Conservation (phyloP, 805 yeast genomes). For the Schwanniomyces pseudopolymorphus region DNA sequence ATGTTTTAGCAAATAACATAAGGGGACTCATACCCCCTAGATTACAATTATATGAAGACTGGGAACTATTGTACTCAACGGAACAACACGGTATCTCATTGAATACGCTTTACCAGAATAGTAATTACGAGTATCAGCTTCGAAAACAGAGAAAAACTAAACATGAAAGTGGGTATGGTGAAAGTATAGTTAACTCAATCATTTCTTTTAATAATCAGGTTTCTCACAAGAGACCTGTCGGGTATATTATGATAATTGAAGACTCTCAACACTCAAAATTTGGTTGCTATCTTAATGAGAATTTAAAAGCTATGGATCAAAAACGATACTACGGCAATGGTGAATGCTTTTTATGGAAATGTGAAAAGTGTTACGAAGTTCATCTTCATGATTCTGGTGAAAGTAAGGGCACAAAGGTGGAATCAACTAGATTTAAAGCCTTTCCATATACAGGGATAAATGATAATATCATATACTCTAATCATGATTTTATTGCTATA, state of each 20-base stretch:
- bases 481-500: conserved; percentile 70
- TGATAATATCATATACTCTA: conserved; percentile 82
- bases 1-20: conserved; percentile 71
- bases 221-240: conserved; percentile 44
- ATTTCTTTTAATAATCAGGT: conserved; percentile 21
- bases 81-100: conserved; percentile 92
- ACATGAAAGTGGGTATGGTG: conserved; percentile 36
- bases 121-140: conserved; percentile 44
- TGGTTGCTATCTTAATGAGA: conserved; percentile 80
- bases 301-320: conserved; percentile 66
- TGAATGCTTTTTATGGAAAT: conserved; percentile 89
- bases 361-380: conserved; percentile 29
- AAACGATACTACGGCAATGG: conserved; percentile 88
- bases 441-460: conserved; percentile 87
- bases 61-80: conserved; percentile 79
- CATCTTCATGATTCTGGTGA: not conserved
- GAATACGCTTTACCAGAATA: conserved; percentile 66
- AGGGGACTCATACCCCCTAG: conserved; percentile 74
- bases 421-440: conserved; percentile 56
- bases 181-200: conserved; percentile 28
- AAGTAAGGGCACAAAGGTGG: not conserved
- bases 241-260: conserved; percentile 71
- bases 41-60: conserved; percentile 69
- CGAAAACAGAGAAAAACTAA: conserved; percentile 14
- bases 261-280: conserved; percentile 66